phyloP scores from a whole-genome alignment of 208 protist species.

The Leishmania braziliensis region DNA sequence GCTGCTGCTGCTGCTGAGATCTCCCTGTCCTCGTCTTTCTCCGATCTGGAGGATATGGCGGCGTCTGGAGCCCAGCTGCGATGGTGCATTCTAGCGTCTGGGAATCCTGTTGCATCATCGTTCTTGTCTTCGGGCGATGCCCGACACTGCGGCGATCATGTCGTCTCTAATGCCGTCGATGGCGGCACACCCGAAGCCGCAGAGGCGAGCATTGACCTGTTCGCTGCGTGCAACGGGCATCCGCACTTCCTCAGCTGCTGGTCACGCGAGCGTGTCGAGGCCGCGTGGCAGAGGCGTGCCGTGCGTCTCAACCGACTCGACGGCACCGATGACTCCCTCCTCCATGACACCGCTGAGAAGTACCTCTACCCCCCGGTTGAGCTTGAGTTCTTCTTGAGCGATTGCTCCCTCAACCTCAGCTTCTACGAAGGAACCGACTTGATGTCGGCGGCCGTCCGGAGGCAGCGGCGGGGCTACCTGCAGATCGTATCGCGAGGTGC shows the following conservation, averaged over 20 bases:
- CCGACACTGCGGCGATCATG: neutral
- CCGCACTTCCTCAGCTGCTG: slow-evolving; percentile 39
- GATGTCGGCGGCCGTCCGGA: slow-evolving; percentile 31
- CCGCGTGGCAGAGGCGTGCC: slow-evolving; percentile 14
- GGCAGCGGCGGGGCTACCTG: slow-evolving; percentile 31
- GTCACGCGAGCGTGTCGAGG: slow-evolving; percentile 26
- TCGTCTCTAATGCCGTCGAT: neutral
- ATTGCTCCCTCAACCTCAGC: slow-evolving; percentile 42
- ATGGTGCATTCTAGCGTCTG: slow-evolving; percentile 17
- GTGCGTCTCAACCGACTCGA: slow-evolving; percentile 27
- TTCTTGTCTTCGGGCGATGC: neutral
- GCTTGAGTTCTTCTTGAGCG: slow-evolving; percentile 46
- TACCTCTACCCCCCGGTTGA: slow-evolving; percentile 35
- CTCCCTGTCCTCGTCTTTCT: slow-evolving; percentile 34
- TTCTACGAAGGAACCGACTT: slow-evolving; percentile 63
- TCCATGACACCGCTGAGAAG: slow-evolving; percentile 28
- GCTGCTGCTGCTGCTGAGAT: neutral
- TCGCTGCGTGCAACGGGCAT: slow-evolving; percentile 14
- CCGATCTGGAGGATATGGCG: slow-evolving; percentile 27
- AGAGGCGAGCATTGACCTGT: slow-evolving; percentile 17
- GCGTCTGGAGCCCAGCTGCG: slow-evolving; percentile 10
- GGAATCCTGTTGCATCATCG: neutral
- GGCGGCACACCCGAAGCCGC: neutral
- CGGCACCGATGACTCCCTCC: slow-evolving; percentile 29
- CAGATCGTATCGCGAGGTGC: slow-evolving; percentile 29